A percentile compares a stretch with the other conserved stretches of the same genome.
phyloP scores from a whole-genome alignment of 768 basidiomycete species.

The Collybiopsis confluens region DNA sequence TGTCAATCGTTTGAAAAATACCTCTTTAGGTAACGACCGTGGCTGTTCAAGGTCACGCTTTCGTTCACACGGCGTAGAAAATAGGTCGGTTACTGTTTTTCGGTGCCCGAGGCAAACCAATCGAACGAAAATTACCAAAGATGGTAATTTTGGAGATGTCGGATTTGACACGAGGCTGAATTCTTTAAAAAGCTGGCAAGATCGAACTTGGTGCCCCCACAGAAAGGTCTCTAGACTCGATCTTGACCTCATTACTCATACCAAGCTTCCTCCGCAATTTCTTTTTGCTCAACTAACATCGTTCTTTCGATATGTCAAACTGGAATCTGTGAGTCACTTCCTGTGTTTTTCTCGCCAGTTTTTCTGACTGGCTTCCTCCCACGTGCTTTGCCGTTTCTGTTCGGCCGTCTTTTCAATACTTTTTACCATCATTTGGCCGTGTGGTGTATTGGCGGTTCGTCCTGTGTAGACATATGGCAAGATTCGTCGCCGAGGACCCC shows the following conservation, averaged over 20 bases:
- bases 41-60: not conserved
- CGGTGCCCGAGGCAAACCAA: not conserved
- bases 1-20: not conserved
- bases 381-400: not conserved
- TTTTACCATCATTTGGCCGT: no score
- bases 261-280: not conserved
- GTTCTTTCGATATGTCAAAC: no score
- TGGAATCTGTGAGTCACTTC: no score
- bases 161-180: not conserved
- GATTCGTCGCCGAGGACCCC: not conserved
- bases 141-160: not conserved
- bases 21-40: no score
- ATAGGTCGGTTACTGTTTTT: not conserved
- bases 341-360: no score
- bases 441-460: not conserved
- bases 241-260: not conserved
- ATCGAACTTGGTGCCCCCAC: not conserved
- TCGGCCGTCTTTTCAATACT: not conserved
- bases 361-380: no score
- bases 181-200: not conserved
- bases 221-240: not conserved
- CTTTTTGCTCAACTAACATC: not conserved
- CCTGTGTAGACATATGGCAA: not conserved
- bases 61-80: not conserved
- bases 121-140: not conserved